Base-by-base conservation (phyloP, 2,329 filamentous ascomycete genomes). In the Monosporascus sp. region DNA sequence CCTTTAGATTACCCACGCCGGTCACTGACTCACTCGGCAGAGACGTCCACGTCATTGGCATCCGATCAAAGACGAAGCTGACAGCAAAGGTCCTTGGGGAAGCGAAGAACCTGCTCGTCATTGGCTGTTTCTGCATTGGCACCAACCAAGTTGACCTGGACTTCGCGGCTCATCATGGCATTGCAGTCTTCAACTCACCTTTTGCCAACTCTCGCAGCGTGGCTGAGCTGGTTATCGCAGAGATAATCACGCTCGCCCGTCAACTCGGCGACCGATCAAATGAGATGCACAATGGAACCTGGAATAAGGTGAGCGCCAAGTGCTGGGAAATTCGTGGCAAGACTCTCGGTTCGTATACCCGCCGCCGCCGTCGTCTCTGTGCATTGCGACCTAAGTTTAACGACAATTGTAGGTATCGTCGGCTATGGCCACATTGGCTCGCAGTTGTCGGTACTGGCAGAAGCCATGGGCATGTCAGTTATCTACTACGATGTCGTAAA, bases 311-410 rank as follows among this genome's bases (percentile, higher is more conserved):
- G 66, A 96, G 91, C 77, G 81, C 83, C 65, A 92, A 89, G 68
- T 99, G 94, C 81, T 97, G 94, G 94, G 94, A 99, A 72, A 91
- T 97, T 65, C 86, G 94, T 65, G 94, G 94, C 70, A 99, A 99
- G 80, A 97, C 93, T 44, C 80, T 99, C 51, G 94, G 88, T 85
- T 73, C 55, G 75, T 68, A 45, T 24, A 47, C 37, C 51, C 49
- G 5, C 35, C 16, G 41, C 50, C 22, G 26, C 50, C 24, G 26
- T 45, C 24, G 20, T 37, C 14, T 7, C 9, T 27, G 11, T 35
- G 24, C 38, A 24, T 47, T 26, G 44, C 55, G 48, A 58, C 49
- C 49, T 47, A 51, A 57, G 45, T 24, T 47, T 47, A 49, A 16
- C 37, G 38, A 7, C n/a, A 37, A 49, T 9, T 50, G 16, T 50